These are phyloP conservation scores for Musa troglodytarum DNA, from an alignment of 176 grass and related monocot species.

Conservation along the genomic window DNA sequence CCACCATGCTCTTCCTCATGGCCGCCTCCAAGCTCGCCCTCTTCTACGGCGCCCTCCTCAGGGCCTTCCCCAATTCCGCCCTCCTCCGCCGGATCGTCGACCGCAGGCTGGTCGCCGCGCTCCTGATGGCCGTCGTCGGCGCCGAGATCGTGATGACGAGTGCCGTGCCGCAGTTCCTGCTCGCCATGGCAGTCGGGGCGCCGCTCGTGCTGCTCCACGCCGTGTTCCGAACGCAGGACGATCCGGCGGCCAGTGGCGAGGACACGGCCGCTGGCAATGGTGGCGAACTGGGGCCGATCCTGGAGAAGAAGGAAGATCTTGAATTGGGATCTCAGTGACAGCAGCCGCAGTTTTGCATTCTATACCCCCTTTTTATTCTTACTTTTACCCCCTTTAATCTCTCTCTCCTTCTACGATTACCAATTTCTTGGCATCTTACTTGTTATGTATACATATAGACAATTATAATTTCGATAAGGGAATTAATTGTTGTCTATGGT, in stretches of 20 bases:
- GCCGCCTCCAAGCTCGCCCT: constrained; percentile 68
- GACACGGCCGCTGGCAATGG: constrained; percentile 12
- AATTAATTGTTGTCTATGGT: no score
- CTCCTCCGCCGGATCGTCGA: constrained; percentile 58
- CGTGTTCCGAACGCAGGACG: constrained; percentile 52
- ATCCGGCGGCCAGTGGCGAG: constrained; percentile 35
- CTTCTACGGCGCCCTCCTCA: constrained; percentile 54
- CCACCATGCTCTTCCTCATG: constrained; percentile 80
- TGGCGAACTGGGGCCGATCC: constrained; percentile 16
- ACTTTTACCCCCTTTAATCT: neutral
- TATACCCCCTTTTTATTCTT: neutral
- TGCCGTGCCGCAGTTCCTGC: constrained; percentile 52
- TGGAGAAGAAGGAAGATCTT: constrained; percentile 53
- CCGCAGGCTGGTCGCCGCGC: constrained; percentile 40
- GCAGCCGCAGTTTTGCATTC: neutral
- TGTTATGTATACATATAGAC: no score
- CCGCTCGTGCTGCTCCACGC: constrained; percentile 57
- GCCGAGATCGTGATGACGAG: constrained; percentile 44
- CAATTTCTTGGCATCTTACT: no score
- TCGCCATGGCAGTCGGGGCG: constrained; percentile 38
- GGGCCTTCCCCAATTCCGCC: constrained; percentile 43
- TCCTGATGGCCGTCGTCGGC: constrained; percentile 47
- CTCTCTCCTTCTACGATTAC: no score
- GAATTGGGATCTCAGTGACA: neutral
- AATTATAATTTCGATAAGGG: no score